phyloP scores from a whole-genome alignment of 441 rosid species.

The Gossypium schwendimanii region DNA sequence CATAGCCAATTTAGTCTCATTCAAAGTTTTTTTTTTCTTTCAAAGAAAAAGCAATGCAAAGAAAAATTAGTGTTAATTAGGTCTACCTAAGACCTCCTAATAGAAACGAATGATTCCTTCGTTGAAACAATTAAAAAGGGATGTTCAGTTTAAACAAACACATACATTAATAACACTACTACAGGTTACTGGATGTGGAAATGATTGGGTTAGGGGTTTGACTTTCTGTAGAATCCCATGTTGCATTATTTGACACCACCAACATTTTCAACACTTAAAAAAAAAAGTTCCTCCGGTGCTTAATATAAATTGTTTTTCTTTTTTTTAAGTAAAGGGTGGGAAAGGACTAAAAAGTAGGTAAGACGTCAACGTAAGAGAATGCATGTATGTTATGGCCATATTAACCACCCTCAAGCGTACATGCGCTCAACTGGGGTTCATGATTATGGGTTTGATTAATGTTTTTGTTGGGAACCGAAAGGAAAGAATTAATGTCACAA shows the following conservation, averaged over 20 bases:
- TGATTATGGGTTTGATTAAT: constrained; percentile 6
- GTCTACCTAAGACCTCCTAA: not conserved
- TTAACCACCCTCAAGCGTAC: not conserved
- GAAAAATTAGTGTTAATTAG: not conserved
- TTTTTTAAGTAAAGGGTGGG: not conserved
- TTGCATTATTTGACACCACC: constrained; percentile 8
- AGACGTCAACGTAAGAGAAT: not conserved
- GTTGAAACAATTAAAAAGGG: not conserved
- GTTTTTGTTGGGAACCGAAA: constrained; percentile 3
- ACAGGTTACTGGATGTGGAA: not conserved
- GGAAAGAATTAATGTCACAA: not conserved
- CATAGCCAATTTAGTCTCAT: not conserved
- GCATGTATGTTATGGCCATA: not conserved
- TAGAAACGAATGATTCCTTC: not conserved
- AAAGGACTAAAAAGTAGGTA: not conserved
- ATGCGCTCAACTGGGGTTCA: not conserved
- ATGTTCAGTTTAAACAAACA: not conserved
- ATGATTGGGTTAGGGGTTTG: constrained; percentile 6
- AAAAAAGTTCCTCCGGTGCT: not conserved
- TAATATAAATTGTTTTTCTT: not conserved
- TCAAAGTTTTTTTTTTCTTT: not conserved
- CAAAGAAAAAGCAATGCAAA: not conserved
- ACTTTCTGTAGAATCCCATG: not conserved
- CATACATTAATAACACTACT: not conserved
- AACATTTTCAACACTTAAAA: not conserved